These are phyloP conservation scores for Microbotryum intermedium DNA, from an alignment of 1,284 basidiomycete species.

Conservation along the genomic window DNA sequence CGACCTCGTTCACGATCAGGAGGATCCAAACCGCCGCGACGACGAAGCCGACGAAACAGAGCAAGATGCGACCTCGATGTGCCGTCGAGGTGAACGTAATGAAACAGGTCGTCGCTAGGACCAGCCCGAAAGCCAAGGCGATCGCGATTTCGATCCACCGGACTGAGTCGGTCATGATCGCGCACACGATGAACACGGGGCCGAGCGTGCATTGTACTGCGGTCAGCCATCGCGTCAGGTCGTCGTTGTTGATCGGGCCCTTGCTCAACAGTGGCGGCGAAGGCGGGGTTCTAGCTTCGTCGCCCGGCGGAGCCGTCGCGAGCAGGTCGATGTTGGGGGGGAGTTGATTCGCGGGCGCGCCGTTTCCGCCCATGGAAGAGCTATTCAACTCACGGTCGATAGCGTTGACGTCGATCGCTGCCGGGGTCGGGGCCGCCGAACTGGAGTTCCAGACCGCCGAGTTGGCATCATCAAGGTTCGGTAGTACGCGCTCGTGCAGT, in stretches of 20 bases:
- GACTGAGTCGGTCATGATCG: slow-evolving; percentile 40
- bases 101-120: slow-evolving; percentile 52
- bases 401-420: too few species aligned
- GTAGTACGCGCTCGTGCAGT: slow-evolving; percentile 1
- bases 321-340: too few species aligned
- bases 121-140: slow-evolving; percentile 50
- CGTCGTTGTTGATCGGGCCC: slow-evolving; percentile 2
- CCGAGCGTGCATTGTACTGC: slow-evolving; percentile 69
- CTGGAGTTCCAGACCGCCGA: background rate
- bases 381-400: too few species aligned
- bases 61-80: slow-evolving; percentile 54
- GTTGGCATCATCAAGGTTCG: background rate
- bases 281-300: too few species aligned
- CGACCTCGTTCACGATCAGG: slow-evolving; percentile 88
- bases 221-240: slow-evolving; percentile 72
- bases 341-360: too few species aligned
- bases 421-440: too few species aligned
- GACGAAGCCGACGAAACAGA: slow-evolving; percentile 79
- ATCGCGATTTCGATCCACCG: slow-evolving; percentile 53
- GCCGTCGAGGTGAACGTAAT: slow-evolving; percentile 55
- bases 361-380: too few species aligned
- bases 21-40: slow-evolving; percentile 91
- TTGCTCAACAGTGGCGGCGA: too few species aligned
- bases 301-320: too few species aligned
- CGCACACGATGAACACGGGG: slow-evolving; percentile 48